Evolutionary conservation across 2,329 filamentous ascomycete genomes (phyloP), one percentile per base, ranked within the genome.

Genomic region (Colletotrichum australisinense): DNA sequence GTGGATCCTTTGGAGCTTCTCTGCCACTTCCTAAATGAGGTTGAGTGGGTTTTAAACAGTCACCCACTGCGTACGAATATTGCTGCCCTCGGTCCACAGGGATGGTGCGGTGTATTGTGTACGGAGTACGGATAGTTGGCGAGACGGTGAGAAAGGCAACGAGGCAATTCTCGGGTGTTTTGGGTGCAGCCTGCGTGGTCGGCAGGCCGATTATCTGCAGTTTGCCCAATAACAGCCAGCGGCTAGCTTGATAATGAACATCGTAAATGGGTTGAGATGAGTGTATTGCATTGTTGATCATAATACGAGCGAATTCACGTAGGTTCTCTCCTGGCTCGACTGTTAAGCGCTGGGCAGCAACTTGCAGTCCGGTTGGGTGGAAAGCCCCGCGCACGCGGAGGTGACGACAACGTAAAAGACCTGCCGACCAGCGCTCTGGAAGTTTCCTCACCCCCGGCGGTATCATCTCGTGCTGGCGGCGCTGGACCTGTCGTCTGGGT

Each of bases 1-100:
- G 67, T 56, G 73, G 67, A 58, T 63, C 71, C 66, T 56, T 46
- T 65, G 35, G 71, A 63, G 60, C 70, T 75, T 75, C 73, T 70
- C 65, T 75, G 38, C 66, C 42, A 74, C 66, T 75, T 75, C 73
- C 73, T 42, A 49, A 74, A 70, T 55, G 66, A 67, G 73, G 49
- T 46, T 32, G 28, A 32, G 63, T 35, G 59, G 63, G 57, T 56
- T 59, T 63, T 53, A 24, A 57, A 26, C 14, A 14, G 28, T 16
- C 52, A 57, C 68, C 49, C 68, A 63, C 49, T 30, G 38, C 30
- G 12, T 35, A 32, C 30, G 30, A 32, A 32, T 32, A 22, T 58
- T 30, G 30, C 42, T 19, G 22, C 28, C 28, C 57, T 60, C 57
- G 42, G 42, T 38, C 62, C 49, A 26, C 57, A 74, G 72, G 67